Percentiles rank a stretch among this genome's conserved stretches.
Conservation (phyloP, 78 protist species). For the Anaeramoeba flamelloides region DNA sequence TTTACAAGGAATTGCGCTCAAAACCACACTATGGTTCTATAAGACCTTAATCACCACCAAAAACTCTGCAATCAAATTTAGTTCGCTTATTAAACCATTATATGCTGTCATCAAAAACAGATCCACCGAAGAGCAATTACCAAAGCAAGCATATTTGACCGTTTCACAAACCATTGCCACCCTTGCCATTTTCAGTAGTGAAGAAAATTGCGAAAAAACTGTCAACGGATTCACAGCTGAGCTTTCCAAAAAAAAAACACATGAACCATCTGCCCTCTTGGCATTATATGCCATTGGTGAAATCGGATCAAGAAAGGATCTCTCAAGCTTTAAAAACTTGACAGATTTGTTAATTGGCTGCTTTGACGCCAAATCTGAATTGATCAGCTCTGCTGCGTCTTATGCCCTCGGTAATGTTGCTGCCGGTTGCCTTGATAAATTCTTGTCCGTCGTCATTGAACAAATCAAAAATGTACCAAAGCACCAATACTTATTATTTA, state of each 20-base stretch:
- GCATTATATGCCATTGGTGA: constrained; percentile 64
- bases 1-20: constrained; percentile 64
- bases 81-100: not conserved
- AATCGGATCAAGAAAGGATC: constrained; percentile 47
- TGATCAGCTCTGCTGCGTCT: constrained; percentile 56
- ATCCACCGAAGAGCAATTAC: no score
- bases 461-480: constrained; percentile 36
- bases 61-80: constrained; percentile 21
- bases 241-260: no score
- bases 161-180: constrained; percentile 44
- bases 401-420: constrained; percentile 41
- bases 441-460: constrained; percentile 43
- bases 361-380: constrained; percentile 48
- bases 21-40: not conserved
- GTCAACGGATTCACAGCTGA: not conserved
- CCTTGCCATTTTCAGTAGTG: not conserved
- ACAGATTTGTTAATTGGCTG: constrained; percentile 14
- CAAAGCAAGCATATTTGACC: constrained; percentile 19
- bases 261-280: constrained; percentile 11
- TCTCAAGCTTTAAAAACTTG: no score
- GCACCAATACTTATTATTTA: constrained; percentile 60
- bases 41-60: constrained; percentile 11
- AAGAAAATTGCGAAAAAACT: not conserved
- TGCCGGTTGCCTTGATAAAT: constrained; percentile 29
- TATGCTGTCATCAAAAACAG: no score